Evolutionary conservation across 2,329 filamentous ascomycete species (phyloP), one percentile per base, ranked within the genome.

Genomic region (Neonectria sp.): DNA sequence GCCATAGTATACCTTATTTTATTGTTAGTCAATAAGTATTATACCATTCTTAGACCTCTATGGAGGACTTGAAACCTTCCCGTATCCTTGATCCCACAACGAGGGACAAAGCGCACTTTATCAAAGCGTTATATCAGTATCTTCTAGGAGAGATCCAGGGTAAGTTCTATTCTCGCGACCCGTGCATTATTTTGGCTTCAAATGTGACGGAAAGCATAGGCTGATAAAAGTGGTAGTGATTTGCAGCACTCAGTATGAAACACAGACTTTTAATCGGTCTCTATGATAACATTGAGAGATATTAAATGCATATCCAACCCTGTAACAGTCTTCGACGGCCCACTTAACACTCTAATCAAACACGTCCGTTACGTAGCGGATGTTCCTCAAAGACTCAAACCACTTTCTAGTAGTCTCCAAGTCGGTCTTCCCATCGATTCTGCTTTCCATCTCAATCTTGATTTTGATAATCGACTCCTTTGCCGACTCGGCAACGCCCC

Each of bases 341-440:
- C 8, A 24, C 5, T 3, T 9, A 33, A 35, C 7, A 35, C n/a
- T 49, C 89, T 70, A 88, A 55, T 86, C 85, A 80, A 89, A 90
- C 17, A 90, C 86, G 77, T 90, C 88, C 7, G 84, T 85, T 11
- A 86, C 86, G 70, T 86, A 89, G 40, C 88, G 78, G 75, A 84
- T 82, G 65, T 89, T 88, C 73, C 84, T 76, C 64, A 85, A 67
- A 7, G 77, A 77, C 57, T 85, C 83, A 73, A 85, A 86, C 84
- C 82, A 86, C 69, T 79, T 76, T 66, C 75, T 74, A 1, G 80
- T 79, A 60, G 79, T 76, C 52, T 83, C 81, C 55, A 83, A 77
- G 3, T 76, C 61, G 35, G 53, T 27, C 17, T 58, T 43, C 1
- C 55, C 24, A 6, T 60, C 60, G 49, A 7, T 51, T 53, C 65